A percentile compares a stretch with the other conserved stretches of the same genome.
These are phyloP conservation scores for Amanita thiersii DNA, from an alignment of 768 basidiomycete genomes.

Conservation along the genomic window DNA sequence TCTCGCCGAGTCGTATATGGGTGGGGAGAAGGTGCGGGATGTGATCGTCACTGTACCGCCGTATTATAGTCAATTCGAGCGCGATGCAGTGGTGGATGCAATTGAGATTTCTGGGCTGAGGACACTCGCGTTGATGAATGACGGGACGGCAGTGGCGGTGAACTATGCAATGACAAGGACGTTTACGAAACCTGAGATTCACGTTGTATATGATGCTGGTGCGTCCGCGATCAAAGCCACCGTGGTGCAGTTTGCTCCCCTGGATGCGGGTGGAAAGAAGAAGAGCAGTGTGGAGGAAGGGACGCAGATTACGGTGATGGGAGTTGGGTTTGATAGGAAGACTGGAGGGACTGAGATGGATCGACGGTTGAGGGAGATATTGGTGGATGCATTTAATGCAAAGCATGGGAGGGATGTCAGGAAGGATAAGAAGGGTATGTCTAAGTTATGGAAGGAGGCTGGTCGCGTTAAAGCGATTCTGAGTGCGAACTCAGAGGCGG, in stretches of 20 bases:
- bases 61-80: conserved; percentile 85
- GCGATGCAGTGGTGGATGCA: conserved; percentile 87
- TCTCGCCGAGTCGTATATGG: conserved; percentile 64
- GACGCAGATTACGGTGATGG: conserved; percentile 72
- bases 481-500: conserved; percentile 84
- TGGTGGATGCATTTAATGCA: conserved; percentile 66
- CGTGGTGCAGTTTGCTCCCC: conserved; percentile 57
- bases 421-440: conserved; percentile 76
- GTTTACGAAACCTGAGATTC: conserved; percentile 74
- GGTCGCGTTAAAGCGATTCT: conserved; percentile 84
- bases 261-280: conserved; percentile 20
- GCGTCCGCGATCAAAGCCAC: conserved; percentile 77
- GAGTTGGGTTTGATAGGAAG: conserved; percentile 72
- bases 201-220: conserved; percentile 93
- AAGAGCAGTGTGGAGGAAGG: conserved; percentile 30
- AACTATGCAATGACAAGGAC: conserved; percentile 97
- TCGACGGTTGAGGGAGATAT: conserved; percentile 69
- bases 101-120: conserved; percentile 85
- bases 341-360: conserved; percentile 84
- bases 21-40: conserved; percentile 73
- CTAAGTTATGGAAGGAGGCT: conserved; percentile 93
- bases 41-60: conserved; percentile 87
- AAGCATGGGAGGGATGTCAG: conserved; percentile 65
- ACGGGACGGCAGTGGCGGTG: conserved; percentile 91
- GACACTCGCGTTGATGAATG: conserved; percentile 80